Evolutionary conservation across 352 stramenopile species (phyloP).

Genomic region (Detonula confervacea): DNA sequence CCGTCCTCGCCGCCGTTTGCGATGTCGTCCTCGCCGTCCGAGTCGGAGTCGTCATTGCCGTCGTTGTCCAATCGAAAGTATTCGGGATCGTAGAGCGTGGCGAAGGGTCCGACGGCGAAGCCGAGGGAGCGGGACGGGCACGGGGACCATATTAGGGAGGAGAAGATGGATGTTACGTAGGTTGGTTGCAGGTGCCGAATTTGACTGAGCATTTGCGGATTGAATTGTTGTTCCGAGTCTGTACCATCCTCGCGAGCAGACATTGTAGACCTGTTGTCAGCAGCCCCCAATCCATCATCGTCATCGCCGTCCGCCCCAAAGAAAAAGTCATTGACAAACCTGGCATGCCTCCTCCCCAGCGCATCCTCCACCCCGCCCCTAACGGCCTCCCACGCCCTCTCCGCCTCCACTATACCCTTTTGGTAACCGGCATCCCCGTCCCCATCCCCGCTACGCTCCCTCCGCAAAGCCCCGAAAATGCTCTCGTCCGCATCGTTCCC

Average conservation of each 20-base stretch:
- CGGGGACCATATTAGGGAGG: slow-evolving; percentile 69
- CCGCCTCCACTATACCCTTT: slow-evolving; percentile 28
- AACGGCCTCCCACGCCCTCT: slow-evolving; percentile 30
- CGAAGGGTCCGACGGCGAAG: slow-evolving; percentile 82
- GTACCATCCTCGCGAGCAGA: too few relatives aligned
- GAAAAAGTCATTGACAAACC: slow-evolving; percentile 55
- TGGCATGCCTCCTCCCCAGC: slow-evolving; percentile 31
- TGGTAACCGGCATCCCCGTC: slow-evolving; percentile 14
- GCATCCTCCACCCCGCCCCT: slow-evolving; percentile 24
- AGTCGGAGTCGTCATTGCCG: slow-evolving; percentile 40
- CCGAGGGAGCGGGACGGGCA: slow-evolving; percentile 72
- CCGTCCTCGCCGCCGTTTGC: slow-evolving; percentile 11
- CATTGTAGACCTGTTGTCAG: too few relatives aligned
- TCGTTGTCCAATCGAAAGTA: slow-evolving; percentile 64
- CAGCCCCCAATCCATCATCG: not conserved
- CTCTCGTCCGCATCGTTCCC: slow-evolving; percentile 15
- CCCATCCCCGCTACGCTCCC: slow-evolving; percentile 24
- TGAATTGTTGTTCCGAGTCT: too few relatives aligned
- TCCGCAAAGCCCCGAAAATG: slow-evolving; percentile 28
- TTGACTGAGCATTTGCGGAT: slow-evolving; percentile 39
- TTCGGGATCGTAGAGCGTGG: slow-evolving; percentile 77
- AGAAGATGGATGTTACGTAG: slow-evolving; percentile 71
- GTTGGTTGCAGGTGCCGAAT: slow-evolving; percentile 32
- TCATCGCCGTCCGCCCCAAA: slow-evolving; percentile 6
- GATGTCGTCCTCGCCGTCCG: slow-evolving; percentile 34